phyloP scores from a whole-genome alignment of 495 filamentous ascomycete genomes.

The Glonium stellatum region DNA sequence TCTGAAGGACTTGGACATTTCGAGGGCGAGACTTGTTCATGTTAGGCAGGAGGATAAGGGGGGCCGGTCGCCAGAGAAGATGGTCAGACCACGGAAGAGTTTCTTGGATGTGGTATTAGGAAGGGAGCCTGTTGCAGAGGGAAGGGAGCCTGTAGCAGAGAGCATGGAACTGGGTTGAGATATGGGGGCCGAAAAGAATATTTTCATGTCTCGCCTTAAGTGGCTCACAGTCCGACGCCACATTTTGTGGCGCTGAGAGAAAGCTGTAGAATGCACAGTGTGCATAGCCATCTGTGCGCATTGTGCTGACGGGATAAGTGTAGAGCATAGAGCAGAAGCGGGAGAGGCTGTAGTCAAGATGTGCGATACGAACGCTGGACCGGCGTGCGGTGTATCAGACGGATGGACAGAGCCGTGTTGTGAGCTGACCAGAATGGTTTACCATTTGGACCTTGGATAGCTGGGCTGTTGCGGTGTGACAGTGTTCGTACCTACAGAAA shows the following conservation, averaged over 20 bases:
- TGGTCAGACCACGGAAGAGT: conserved; percentile 18
- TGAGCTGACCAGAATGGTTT: too few species aligned
- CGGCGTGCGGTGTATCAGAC: too few species aligned
- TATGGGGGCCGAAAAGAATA: background rate
- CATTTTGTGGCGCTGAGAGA: too few species aligned
- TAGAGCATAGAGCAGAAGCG: too few species aligned
- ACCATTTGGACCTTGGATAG: too few species aligned
- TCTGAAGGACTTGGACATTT: conserved; percentile 13
- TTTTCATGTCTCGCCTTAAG: background rate
- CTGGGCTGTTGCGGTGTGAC: background rate
- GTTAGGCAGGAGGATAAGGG: conserved; percentile 4
- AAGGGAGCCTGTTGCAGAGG: background rate
- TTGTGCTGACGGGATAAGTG: too few species aligned
- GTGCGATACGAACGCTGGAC: too few species aligned
- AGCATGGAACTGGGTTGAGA: background rate
- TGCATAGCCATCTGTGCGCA: too few species aligned
- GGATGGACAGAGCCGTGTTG: too few species aligned
- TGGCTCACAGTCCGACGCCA: too few species aligned
- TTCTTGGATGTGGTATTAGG: conserved; percentile 19
- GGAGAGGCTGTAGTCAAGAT: too few species aligned
- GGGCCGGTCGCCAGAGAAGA: conserved; percentile 4
- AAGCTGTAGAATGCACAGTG: too few species aligned
- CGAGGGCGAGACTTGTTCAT: conserved; percentile 14
- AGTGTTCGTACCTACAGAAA: background rate
- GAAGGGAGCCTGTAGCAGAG: background rate